Base-by-base conservation (phyloP, 305 asterid species). In the Petunia hybrid region DNA sequence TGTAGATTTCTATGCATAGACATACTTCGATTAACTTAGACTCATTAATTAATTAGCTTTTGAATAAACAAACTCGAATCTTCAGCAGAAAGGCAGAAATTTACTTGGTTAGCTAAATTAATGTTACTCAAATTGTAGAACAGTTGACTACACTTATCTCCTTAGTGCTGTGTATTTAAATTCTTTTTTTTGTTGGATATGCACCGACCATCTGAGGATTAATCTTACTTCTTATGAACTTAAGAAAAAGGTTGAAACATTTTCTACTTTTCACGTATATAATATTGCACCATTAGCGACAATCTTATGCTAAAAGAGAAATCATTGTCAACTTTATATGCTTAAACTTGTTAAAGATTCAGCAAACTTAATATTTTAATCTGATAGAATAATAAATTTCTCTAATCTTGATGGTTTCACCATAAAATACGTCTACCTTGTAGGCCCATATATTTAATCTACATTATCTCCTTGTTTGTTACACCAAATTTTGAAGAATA, bases 371-470 rank as follows among this genome's bases (percentile, higher is more conserved):
- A 39, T 51, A 36, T 6, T 51, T 66, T 66, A 40, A 40, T 66
- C 51, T 66, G 35, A 63, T 0, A 63, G 69, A 63, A 10, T 36
- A 63, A 63, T 63, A 63, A 36, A 9, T 36, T 2, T 63, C 8
- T 5, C 45, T 63, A 63, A 63, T 63, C 40, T 73, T 10, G 45
- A 31, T 71, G 3, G 43, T 71, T 71, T 69, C 9, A 42, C 35
- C 77, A 70, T 31, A 31, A 10, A 4, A 71, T 31, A 48, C 31
- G 62, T 71, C 45, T 71, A 71, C 78, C 31, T 12, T 12, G 78
- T 48, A 48, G 62, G 35, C 13, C 45, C 60, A 73, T 48, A 73
- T 35, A 1, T 41, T 22, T 73, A 73, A 3, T 51, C 62, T 48
- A 35, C 35, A 48, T 73, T 71, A 48, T 71, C 78, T 31, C 45